Evolutionary conservation across 768 basidiomycete genomes (phyloP).

Genomic region (Leccinum subgranulosum): DNA sequence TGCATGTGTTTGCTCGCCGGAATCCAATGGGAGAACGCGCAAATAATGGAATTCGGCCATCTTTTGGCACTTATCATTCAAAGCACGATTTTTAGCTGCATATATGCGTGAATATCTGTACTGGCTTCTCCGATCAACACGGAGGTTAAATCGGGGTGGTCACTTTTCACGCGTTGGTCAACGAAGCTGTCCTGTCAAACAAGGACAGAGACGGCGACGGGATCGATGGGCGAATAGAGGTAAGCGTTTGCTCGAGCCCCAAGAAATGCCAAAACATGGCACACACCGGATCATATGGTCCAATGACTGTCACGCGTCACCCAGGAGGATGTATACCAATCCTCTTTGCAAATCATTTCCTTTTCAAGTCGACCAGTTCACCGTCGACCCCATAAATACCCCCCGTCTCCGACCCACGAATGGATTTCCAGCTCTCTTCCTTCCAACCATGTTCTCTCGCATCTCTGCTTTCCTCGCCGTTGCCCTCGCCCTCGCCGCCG

Average conservation of each 20-base stretch:
- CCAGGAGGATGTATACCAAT: neutral
- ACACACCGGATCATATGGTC: neutral
- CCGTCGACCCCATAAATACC: slow-evolving; percentile 23
- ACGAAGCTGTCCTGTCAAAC: neutral
- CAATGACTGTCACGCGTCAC: slow-evolving; percentile 13
- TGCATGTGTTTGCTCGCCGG: neutral
- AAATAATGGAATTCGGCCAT: neutral
- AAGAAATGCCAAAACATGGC: slow-evolving; percentile 8
- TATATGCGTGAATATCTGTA: slow-evolving; percentile 1
- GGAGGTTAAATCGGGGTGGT: neutral
- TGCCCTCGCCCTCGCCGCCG: slow-evolving; percentile 11
- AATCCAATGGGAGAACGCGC: neutral
- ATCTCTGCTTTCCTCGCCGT: slow-evolving; percentile 18
- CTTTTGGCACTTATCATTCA: neutral
- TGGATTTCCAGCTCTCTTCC: neutral
- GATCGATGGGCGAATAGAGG: neutral
- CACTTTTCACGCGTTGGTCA: neutral
- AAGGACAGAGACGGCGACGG: neutral
- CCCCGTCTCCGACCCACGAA: neutral
- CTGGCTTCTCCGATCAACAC: neutral
- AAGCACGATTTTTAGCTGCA: neutral
- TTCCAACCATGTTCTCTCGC: slow-evolving; percentile 21
- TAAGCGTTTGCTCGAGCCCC: neutral
- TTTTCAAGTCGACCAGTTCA: slow-evolving; percentile 7
- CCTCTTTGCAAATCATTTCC: slow-evolving; percentile 6